Conservation (phyloP, 1,139 yeast species). For the Citeromyces hawaiiensis region DNA sequence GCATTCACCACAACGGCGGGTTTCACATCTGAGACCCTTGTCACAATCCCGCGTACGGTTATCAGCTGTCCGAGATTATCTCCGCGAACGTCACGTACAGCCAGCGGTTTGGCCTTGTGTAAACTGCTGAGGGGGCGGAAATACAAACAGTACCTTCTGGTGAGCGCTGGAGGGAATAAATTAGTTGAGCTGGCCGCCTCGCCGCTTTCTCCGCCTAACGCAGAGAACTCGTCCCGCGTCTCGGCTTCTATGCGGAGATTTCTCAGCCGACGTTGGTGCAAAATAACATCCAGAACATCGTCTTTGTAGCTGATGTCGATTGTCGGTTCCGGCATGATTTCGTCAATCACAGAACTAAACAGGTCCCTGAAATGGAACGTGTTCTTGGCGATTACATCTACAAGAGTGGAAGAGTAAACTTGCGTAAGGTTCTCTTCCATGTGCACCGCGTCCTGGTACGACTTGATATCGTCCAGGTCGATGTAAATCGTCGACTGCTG, state of each 20-base stretch:
- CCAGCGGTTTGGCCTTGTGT: conserved; percentile 41
- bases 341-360: conserved; percentile 64
- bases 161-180: conserved; percentile 73
- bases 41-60: conserved; percentile 88
- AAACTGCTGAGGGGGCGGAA: conserved; percentile 61
- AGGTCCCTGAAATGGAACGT: conserved; percentile 71
- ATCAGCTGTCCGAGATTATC: conserved; percentile 72
- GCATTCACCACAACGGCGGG: conserved; percentile 89
- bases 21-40: conserved; percentile 92
- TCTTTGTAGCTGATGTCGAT: conserved; percentile 66
- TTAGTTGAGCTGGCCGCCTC: conserved; percentile 22
- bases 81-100: conserved; percentile 87
- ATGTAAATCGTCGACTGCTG: conserved; percentile 53
- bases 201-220: conserved; percentile 17
- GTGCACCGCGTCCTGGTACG: conserved; percentile 39
- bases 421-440: conserved; percentile 9
- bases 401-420: conserved; percentile 19
- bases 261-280: conserved; percentile 78
- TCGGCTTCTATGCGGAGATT: conserved; percentile 66
- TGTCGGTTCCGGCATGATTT: conserved; percentile 73
- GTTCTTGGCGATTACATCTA: conserved; percentile 52
- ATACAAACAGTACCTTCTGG: conserved; percentile 77
- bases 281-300: conserved; percentile 85
- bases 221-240: conserved; percentile 34
- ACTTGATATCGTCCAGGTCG: conserved; percentile 74